Base-by-base conservation (phyloP, 2,329 filamentous ascomycete genomes). In the Alternaria infectoria region DNA sequence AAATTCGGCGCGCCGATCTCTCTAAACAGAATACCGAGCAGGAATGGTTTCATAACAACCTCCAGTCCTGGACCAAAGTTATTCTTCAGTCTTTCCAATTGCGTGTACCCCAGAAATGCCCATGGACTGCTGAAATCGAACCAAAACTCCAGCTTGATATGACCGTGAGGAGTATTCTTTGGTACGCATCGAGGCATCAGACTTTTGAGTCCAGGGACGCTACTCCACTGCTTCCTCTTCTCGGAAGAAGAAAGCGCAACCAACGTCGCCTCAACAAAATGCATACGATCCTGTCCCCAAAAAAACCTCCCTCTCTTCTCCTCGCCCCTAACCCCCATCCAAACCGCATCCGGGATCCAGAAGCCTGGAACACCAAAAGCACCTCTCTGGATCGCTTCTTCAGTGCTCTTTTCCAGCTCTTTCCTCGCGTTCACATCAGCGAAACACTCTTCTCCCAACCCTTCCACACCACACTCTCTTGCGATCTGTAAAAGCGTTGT, bases 201-300 rank as follows among this genome's bases (percentile, higher is more conserved):
- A 19, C 55, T 68, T 9, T 64, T 69, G 17, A 78, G 58, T 19
- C 52, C 52, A 0, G 51, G 11, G 0, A 76, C 68, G 0, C 21
- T 9, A 7, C 57, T 55, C 73, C 71, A 36, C 26, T 12, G 10
- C 10, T 28, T 12, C 10, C 26, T 10, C 26, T 11, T 12, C 26
- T 5, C 10, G 73, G 19, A 9, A 5, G 32, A 44, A 1, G 36
- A 36, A 19, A 72, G 36, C 1, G 69, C 68, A 12, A 69, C 36
- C 6, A 78, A 52, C 4, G 70, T 65, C 2, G 74, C 77, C 49
- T 79, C 77, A 3, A 78, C 77, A 44, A 79, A 78, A 52, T 78
- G 75, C 75, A 79, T 79, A 0, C 74, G 70, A 65, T 79, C 77
- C 55, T 79, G 77, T 1, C 77, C 77, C 77, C 76, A 79, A 25